Evolutionary conservation across 2,329 filamentous ascomycete species (phyloP).

Genomic region (Bipolaris oryzae): DNA sequence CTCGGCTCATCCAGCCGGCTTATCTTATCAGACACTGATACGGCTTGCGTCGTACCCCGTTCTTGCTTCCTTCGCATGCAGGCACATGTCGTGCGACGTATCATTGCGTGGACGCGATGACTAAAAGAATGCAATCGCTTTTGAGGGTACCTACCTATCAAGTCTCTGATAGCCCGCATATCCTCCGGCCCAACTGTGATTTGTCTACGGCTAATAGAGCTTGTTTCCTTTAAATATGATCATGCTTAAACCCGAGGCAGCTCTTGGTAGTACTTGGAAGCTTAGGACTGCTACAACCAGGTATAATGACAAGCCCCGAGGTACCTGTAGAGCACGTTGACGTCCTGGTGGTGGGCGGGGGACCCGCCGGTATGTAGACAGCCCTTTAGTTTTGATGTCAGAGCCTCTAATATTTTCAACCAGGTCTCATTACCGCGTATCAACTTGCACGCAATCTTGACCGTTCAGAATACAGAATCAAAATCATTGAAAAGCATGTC

Average conservation of each 20-base stretch:
- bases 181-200: background rate
- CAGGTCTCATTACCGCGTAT: slow-evolving; percentile 49
- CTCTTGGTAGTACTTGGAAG: background rate
- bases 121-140: background rate
- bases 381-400: background rate
- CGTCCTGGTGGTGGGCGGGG: slow-evolving; percentile 45
- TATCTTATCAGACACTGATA: slow-evolving; percentile 11
- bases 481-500: slow-evolving; percentile 57
- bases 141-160: slow-evolving; percentile 5
- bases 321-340: slow-evolving; percentile 23
- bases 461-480: slow-evolving; percentile 48
- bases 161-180: background rate
- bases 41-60: slow-evolving; percentile 3
- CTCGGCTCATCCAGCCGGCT: background rate
- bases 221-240: slow-evolving; percentile 9
- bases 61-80: slow-evolving; percentile 10
- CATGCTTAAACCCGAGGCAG: background rate
- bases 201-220: background rate
- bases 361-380: slow-evolving; percentile 51
- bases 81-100: slow-evolving; percentile 1
- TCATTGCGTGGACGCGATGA: background rate
- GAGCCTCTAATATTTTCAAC: background rate
- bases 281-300: background rate
- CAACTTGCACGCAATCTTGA: slow-evolving; percentile 55
- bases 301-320: slow-evolving; percentile 16